Evolutionary conservation across 306 rosid species (phyloP).

Genomic region (Leucaena leucocephala): DNA sequence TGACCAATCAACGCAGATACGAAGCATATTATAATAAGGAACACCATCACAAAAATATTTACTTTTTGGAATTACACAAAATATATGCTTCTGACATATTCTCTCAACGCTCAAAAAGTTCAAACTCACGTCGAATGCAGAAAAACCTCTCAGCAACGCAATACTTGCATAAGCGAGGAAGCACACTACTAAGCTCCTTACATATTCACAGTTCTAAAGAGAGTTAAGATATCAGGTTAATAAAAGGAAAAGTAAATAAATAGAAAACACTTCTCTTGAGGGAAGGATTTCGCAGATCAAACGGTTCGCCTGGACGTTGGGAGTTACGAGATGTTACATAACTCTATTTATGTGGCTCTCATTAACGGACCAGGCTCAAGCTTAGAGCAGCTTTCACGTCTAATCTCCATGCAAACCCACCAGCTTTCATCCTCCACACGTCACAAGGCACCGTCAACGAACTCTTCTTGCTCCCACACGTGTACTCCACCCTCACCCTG

Average conservation of each 20-base stretch:
- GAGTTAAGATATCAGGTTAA: background rate
- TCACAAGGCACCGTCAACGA: constrained; percentile 77
- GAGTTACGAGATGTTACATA: background rate
- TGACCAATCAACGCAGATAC: background rate
- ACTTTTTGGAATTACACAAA: background rate
- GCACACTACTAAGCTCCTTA: background rate
- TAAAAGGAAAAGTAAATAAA: background rate
- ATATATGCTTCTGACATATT: background rate
- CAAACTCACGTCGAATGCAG: no score
- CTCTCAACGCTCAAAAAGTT: no score
- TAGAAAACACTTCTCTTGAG: background rate
- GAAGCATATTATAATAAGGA: background rate
- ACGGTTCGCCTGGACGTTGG: background rate
- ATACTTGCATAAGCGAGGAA: background rate
- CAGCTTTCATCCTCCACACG: constrained; percentile 81
- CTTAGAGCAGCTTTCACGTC: constrained; percentile 87
- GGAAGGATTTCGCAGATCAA: background rate
- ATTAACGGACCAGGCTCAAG: constrained; percentile 55
- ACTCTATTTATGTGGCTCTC: background rate
- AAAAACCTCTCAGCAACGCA: background rate
- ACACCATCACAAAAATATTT: background rate
- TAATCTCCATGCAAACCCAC: constrained; percentile 89
- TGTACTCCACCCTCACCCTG: constrained; percentile 68
- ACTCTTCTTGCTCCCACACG: constrained; percentile 50
- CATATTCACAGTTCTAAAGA: background rate